Evolutionary conservation across 1,284 basidiomycete species (phyloP).

Genomic region (Boletus albobrunnescens): DNA sequence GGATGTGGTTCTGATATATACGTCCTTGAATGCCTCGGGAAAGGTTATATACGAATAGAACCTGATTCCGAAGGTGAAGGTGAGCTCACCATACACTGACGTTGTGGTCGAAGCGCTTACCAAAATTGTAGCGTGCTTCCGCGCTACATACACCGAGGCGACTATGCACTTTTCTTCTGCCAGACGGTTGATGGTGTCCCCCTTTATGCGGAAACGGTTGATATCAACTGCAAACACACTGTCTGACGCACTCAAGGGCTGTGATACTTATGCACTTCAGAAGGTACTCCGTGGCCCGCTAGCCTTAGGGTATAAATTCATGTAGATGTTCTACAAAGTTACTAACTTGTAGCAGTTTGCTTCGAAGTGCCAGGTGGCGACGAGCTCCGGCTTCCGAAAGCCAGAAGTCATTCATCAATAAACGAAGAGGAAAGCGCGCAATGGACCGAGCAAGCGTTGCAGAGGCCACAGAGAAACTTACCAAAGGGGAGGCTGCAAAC

Average conservation of each 20-base stretch:
- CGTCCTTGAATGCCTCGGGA: constrained; percentile 75
- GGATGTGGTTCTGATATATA: constrained; percentile 73
- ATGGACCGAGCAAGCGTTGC: constrained; percentile 17
- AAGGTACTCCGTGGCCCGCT: constrained; percentile 52
- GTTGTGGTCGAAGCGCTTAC: constrained; percentile 1
- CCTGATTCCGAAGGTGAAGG: constrained; percentile 39
- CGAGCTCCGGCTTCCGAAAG: constrained; percentile 56
- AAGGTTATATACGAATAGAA: constrained; percentile 73
- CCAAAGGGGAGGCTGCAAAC: constrained; percentile 75
- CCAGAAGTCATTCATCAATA: constrained; percentile 64
- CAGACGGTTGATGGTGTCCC: constrained; percentile 45
- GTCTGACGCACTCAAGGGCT: constrained; percentile 57
- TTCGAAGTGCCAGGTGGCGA: constrained; percentile 74
- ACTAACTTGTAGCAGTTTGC: constrained; percentile 43
- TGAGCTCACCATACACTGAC: constrained; percentile 4
- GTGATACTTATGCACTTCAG: constrained; percentile 60
- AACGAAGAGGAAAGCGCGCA: constrained; percentile 46
- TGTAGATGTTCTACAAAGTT: constrained; percentile 2
- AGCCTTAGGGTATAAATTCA: constrained; percentile 42
- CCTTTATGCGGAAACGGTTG: constrained; percentile 50
- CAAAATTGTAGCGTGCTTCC: constrained; percentile 35
- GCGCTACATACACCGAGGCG: constrained; percentile 54
- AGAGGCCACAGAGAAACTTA: constrained; percentile 45
- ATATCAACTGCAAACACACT: constrained; percentile 54
- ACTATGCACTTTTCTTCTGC: constrained; percentile 46